These are phyloP conservation scores for Linum trigynum DNA, from an alignment of 345 rosid species.

Conservation along the genomic window DNA sequence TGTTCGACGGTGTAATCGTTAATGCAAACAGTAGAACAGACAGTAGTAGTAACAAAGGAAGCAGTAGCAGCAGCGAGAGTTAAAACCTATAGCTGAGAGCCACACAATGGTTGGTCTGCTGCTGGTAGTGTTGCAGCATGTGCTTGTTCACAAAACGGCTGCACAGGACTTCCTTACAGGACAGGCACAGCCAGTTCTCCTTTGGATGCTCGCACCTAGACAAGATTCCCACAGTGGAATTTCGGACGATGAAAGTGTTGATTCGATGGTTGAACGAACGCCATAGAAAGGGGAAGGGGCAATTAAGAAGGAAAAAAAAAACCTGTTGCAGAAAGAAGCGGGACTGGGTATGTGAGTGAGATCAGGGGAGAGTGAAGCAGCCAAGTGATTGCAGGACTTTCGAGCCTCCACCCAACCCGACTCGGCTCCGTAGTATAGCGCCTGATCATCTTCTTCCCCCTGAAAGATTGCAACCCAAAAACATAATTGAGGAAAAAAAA, in stretches of 20 bases:
- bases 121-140: slow-evolving; percentile 67
- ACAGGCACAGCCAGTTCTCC: slow-evolving; percentile 83
- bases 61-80: not conserved
- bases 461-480: not conserved
- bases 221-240: no score
- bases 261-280: no score
- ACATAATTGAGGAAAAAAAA: not conserved
- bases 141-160: slow-evolving; percentile 90
- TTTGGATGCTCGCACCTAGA: slow-evolving; percentile 65
- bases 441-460: slow-evolving; percentile 29
- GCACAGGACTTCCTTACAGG: slow-evolving; percentile 77
- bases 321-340: slow-evolving; percentile 64
- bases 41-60: not conserved
- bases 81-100: slow-evolving; percentile 74
- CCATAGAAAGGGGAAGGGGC: not conserved
- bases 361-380: slow-evolving; percentile 46
- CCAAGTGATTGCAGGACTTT: slow-evolving; percentile 68
- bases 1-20: not conserved
- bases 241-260: no score
- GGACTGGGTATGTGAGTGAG: slow-evolving; percentile 57
- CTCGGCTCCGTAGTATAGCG: slow-evolving; percentile 42
- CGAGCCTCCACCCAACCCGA: slow-evolving; percentile 94
- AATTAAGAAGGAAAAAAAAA: not conserved
- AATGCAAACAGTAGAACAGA: not conserved
- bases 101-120: slow-evolving; percentile 47